Base-by-base conservation (phyloP, 2,329 filamentous ascomycete genomes). In the Chrysoporthe deuterocubensis region DNA sequence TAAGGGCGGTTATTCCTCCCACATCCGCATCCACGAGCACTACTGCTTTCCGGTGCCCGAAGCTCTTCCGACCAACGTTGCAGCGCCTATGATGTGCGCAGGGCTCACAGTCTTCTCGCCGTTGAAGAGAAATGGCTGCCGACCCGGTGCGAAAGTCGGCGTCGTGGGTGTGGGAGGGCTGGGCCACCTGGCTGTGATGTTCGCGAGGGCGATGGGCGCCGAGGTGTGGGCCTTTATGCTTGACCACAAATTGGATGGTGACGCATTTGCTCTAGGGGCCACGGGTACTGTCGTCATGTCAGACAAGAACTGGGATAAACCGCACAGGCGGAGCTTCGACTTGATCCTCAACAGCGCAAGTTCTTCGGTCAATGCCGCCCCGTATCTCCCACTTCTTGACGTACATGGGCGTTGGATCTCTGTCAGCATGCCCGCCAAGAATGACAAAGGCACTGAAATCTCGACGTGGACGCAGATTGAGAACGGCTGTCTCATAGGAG, bases 11-110 rank as follows among this genome's bases (percentile, higher is more conserved):
- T 81, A 80, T 72, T 76, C 77, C 2, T 78, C 77, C 4, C 77
- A 79, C 66, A 72, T 78, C 34, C 73, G 78, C 62, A 75, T 77
- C n/a, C 91, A 95, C 79, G 90, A 94, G 79, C 91, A 94, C 82
- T 94, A 83, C 83, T 84, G 26, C 58, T 89, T 87, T 75, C 90
- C 91, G 75, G 94, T 96, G 71, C 93, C 93, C 46, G 92, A 94
- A 43, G 87, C 83, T 64, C 85, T 96, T 58, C 74, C 82, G 11
- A 86, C 84, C 72, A 78, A 81, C 66, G 79, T 89, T 62, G 92
- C 90, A 1, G 93, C 92, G 1, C 92, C 91, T 11, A 93, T 94
- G 91, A 85, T 96, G 72, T 96, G 93, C 79, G 93, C 92, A 52
- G 93, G 93, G 71, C 84, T 96, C 72, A 96, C 93, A 3, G 89